Base-by-base conservation (phyloP, 225 moss, liverwort and hornwort genomes). In the Marchantia polymorpha region DNA sequence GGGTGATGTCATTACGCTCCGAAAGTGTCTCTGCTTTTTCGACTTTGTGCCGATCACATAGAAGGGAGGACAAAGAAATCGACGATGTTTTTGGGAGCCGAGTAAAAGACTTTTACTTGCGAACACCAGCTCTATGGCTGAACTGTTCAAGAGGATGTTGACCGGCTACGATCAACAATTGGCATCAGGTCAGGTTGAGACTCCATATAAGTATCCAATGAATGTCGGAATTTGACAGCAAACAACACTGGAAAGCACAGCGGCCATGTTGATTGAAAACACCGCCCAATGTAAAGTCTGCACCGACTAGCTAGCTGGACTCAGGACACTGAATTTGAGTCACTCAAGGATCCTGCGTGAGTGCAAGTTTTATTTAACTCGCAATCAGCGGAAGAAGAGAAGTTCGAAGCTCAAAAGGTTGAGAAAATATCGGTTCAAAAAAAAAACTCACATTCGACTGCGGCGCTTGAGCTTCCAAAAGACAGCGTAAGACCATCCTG, bases 401-500 rank as follows among this genome's bases (percentile, higher is more conserved):
- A 10, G 17, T 25, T 26, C 65, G 3, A 29, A 65, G 65, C 19
- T 71, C 65, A 65, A n/a, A 66, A 51, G 65, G 23, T 54, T 7
- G 27, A 6, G 12, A 15, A 13, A 2, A 8, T 29, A 16, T 22
- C 31, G n/a, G 56, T 7, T 27, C 8, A 26, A 26, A 23, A 55
- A 23, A 55, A 68, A 60, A 77, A 77, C 69, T 72, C 30, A 84
- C 84, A 81, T 81, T 66, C 81, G 75, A 31, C 73, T 69, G 9
- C 84, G 80, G 76, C 80, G 84, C 65, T 84, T 75, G 56, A 84
- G 84, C 69, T 80, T 84, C 84, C 84, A 84, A 22, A 84, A 75
- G 19, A 84, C 80, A 29, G 84, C 84, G 52, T 84, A 84, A 19
- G 80, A 60, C 84, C 84, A 84, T 80, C 69, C 76, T 49, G 84